These are phyloP conservation scores for Endotrypanum monterogeii DNA, from an alignment of 208 protist species.

Conservation along the genomic window DNA sequence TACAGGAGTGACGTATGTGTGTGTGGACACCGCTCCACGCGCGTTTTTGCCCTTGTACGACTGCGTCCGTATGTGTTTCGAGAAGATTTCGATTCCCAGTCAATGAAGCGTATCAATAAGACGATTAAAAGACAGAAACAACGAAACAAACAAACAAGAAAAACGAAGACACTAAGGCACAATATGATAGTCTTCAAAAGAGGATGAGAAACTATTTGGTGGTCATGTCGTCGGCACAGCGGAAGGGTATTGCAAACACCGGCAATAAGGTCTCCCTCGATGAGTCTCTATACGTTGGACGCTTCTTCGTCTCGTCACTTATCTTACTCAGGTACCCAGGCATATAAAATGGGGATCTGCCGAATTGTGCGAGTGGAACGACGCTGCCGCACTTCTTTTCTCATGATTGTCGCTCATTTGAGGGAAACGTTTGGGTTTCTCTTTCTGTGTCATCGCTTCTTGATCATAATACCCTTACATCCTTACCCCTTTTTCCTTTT, in stretches of 20 bases:
- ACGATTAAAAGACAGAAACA: background rate
- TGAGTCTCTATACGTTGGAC: background rate
- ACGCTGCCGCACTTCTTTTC: background rate
- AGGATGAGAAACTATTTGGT: background rate
- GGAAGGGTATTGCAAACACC: background rate
- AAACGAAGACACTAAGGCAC: too few relatives aligned
- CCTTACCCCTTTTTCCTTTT: background rate
- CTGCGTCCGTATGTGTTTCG: background rate
- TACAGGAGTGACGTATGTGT: background rate
- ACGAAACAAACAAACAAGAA: too few relatives aligned
- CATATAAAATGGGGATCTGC: background rate
- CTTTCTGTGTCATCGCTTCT: background rate
- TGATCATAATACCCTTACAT: background rate
- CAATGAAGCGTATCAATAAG: background rate
- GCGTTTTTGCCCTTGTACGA: background rate
- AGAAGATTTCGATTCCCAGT: background rate
- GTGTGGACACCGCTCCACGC: background rate
- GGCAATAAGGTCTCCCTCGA: background rate
- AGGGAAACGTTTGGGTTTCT: background rate
- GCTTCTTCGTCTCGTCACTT: background rate
- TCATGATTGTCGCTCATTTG: background rate
- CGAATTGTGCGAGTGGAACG: background rate
- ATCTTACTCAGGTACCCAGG: background rate
- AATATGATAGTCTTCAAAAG: background rate
- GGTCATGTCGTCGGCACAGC: background rate